Evolutionary conservation across 2,329 filamentous ascomycete species (phyloP).

Genomic region (Hypoxylon sp.): DNA sequence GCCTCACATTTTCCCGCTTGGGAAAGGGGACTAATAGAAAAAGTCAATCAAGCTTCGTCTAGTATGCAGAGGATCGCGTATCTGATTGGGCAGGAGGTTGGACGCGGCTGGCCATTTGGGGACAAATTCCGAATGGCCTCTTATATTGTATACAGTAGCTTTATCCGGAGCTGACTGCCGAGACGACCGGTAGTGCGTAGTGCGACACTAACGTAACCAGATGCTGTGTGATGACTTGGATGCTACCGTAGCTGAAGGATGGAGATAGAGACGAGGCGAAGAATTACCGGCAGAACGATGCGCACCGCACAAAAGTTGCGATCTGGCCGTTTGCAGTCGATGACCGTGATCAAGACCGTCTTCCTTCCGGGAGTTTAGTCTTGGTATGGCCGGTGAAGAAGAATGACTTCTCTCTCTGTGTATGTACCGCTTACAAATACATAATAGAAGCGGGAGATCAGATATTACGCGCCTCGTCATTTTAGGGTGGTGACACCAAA

Average conservation of each 20-base stretch:
- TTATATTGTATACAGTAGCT: slow-evolving; percentile 30
- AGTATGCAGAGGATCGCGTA: neutral
- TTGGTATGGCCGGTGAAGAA: too few species aligned
- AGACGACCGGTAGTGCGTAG: slow-evolving; percentile 33
- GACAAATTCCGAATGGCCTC: slow-evolving; percentile 28
- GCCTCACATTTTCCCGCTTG: slow-evolving; percentile 11
- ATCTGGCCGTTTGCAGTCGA: slow-evolving; percentile 20
- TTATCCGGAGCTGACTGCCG: slow-evolving; percentile 35
- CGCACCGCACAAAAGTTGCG: slow-evolving; percentile 18
- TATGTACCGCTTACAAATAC: too few species aligned
- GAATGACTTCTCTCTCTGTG: too few species aligned
- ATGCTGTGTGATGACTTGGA: slow-evolving; percentile 28
- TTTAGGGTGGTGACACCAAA: slow-evolving; percentile 17
- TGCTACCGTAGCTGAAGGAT: slow-evolving; percentile 25
- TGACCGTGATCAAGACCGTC: too few species aligned
- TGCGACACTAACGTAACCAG: slow-evolving; percentile 30
- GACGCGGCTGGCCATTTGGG: slow-evolving; percentile 17
- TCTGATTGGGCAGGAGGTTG: slow-evolving; percentile 18
- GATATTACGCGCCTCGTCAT: too few species aligned
- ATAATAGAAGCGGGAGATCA: too few species aligned
- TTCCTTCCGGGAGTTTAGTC: too few species aligned
- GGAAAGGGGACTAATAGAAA: slow-evolving; percentile 12
- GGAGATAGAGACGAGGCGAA: slow-evolving; percentile 20
- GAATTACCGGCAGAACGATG: slow-evolving; percentile 30
- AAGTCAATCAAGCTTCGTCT: slow-evolving; percentile 25